Evolutionary conservation across 139 green algal genomes (phyloP).

Genomic region (Volvox reticuliferus): DNA sequence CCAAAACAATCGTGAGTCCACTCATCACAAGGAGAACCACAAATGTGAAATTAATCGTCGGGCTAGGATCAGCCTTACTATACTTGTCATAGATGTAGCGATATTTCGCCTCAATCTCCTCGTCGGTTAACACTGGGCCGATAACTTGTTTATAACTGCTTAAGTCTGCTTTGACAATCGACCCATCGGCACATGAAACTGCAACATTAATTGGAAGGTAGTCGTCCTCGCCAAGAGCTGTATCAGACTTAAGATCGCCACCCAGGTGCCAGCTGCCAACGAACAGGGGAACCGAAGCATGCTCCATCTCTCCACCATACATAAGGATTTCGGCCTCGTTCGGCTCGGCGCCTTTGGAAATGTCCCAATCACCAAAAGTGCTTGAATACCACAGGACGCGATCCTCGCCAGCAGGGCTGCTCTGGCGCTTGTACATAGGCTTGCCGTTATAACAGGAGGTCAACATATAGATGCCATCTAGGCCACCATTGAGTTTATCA

Average conservation of each 20-base stretch:
- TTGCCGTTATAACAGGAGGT: slow-evolving; percentile 69
- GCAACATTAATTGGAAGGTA: slow-evolving; percentile 58
- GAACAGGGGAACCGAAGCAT: slow-evolving; percentile 64
- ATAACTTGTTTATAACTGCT: slow-evolving; percentile 13
- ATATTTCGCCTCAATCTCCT: slow-evolving; percentile 72
- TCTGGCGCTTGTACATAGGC: slow-evolving; percentile 67
- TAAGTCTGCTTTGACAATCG: slow-evolving; percentile 45
- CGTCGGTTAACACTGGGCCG: slow-evolving; percentile 59
- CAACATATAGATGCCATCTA: slow-evolving; percentile 73
- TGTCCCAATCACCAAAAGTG: slow-evolving; percentile 70
- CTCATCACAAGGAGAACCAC: slow-evolving; percentile 72
- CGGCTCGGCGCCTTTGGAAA: slow-evolving; percentile 61
- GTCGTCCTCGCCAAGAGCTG: slow-evolving; percentile 51
- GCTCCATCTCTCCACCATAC: slow-evolving; percentile 73
- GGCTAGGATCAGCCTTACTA: slow-evolving; percentile 60
- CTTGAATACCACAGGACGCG: slow-evolving; percentile 68
- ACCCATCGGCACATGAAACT: slow-evolving; percentile 66
- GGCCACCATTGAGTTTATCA: slow-evolving; percentile 53
- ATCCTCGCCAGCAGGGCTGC: slow-evolving; percentile 60
- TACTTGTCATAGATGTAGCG: slow-evolving; percentile 67
- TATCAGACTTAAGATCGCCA: slow-evolving; percentile 55
- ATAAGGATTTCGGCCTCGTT: slow-evolving; percentile 71
- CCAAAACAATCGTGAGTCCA: slow-evolving; percentile 69
- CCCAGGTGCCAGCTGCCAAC: slow-evolving; percentile 70
- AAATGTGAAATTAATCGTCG: slow-evolving; percentile 73